Percentiles rank a stretch among this genome's conserved stretches.
These are phyloP conservation scores for Chenopodium suecicum DNA, from an alignment of 148 eudicot genomes.

Conservation along the genomic window DNA sequence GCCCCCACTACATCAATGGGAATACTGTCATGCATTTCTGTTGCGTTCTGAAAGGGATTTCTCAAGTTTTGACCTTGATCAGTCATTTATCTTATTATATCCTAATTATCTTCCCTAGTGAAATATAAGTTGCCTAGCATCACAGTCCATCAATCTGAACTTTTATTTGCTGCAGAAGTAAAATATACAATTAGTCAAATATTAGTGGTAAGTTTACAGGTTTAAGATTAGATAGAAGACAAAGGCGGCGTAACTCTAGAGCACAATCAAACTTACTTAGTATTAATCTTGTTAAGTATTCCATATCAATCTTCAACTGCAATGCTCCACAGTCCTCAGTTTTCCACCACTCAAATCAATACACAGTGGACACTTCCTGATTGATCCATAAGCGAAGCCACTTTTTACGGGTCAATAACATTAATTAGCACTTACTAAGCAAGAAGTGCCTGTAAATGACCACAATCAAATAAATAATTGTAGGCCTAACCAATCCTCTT, in stretches of 20 bases:
- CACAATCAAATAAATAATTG: conserved; percentile 11
- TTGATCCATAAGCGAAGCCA: conserved; percentile 27
- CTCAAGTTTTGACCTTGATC: not conserved
- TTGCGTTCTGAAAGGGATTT: conserved; percentile 1
- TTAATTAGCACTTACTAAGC: conserved; percentile 24
- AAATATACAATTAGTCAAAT: not conserved
- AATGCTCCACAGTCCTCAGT: not conserved
- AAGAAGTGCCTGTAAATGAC: conserved; percentile 7
- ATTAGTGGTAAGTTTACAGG: conserved; percentile 10
- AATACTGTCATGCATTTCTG: conserved; percentile 3
- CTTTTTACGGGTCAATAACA: conserved; percentile 30
- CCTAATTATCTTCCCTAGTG: conserved; percentile 11
- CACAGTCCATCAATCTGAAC: conserved; percentile 19
- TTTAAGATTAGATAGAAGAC: conserved; percentile 30
- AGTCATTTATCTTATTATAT: not conserved
- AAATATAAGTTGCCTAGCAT: conserved; percentile 24
- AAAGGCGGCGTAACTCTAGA: conserved; percentile 26
- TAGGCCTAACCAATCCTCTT: conserved; percentile 23
- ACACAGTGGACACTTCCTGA: conserved; percentile 35
- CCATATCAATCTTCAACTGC: not conserved
- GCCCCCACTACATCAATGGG: not conserved
- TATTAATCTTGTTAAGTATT: conserved; percentile 2
- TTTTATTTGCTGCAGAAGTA: conserved; percentile 20
- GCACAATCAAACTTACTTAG: not conserved
- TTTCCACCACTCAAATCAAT: conserved; percentile 28